A percentile compares a stretch with the other conserved stretches of the same genome.
These are phyloP conservation scores for Lepidopterella palustris DNA, from an alignment of 495 filamentous ascomycete species.

Conservation along the genomic window DNA sequence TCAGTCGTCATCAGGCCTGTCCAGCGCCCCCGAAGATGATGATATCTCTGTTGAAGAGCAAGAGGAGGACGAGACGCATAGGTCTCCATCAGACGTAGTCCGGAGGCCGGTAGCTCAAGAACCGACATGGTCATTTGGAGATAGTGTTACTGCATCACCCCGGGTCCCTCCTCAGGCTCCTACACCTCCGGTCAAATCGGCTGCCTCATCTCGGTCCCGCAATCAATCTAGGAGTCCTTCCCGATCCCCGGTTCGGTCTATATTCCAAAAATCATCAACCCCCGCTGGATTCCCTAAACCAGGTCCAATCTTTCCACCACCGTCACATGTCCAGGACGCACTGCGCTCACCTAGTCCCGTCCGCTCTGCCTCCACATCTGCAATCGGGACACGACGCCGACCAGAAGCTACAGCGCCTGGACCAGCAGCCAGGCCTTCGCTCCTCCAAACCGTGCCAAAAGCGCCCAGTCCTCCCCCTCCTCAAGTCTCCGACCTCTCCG, in stretches of 20 bases:
- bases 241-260: background rate
- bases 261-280: slow-evolving; percentile 21
- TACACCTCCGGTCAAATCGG: slow-evolving; percentile 22
- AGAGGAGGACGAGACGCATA: slow-evolving; percentile 21
- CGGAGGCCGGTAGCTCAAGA: slow-evolving; percentile 8
- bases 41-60: slow-evolving; percentile 31
- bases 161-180: slow-evolving; percentile 19
- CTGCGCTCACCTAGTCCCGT: slow-evolving; percentile 78
- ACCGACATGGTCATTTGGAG: slow-evolving; percentile 6
- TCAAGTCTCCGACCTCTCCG: slow-evolving; percentile 40
- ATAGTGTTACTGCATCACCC: slow-evolving; percentile 14
- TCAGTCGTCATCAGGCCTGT: slow-evolving; percentile 24
- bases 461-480: slow-evolving; percentile 34
- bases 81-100: slow-evolving; percentile 18
- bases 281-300: slow-evolving; percentile 42
- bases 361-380: slow-evolving; percentile 44
- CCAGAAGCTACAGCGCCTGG: slow-evolving; percentile 16
- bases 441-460: slow-evolving; percentile 36
- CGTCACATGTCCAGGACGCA: slow-evolving; percentile 44
- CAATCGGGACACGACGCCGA: slow-evolving; percentile 33
- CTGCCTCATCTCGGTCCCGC: slow-evolving; percentile 9
- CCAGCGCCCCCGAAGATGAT: slow-evolving; percentile 5
- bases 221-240: slow-evolving; percentile 14
- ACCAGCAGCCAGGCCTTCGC: slow-evolving; percentile 29
- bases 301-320: slow-evolving; percentile 45